phyloP scores from a whole-genome alignment of 1,284 basidiomycete species.

The Malassezia japonica region DNA sequence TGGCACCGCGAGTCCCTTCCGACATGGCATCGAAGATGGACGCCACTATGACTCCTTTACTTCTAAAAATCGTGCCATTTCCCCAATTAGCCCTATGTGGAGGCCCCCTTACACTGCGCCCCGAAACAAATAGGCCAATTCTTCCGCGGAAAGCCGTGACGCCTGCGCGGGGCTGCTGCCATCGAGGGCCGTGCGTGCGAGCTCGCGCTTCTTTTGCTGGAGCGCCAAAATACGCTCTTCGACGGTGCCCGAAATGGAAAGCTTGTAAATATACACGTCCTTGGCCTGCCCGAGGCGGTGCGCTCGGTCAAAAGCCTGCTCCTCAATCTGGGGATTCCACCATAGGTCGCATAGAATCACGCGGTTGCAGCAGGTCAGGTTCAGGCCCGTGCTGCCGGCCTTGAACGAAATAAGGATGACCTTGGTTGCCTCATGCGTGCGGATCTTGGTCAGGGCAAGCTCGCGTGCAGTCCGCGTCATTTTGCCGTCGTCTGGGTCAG shows the following conservation, averaged over 20 bases:
- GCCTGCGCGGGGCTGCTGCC: conserved; percentile 51
- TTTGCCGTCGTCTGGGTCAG: conserved; percentile 65
- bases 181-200: conserved; percentile 73
- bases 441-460: conserved; percentile 64
- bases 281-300: conserved; percentile 71
- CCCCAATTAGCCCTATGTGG: not conserved
- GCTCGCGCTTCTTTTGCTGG: conserved; percentile 65
- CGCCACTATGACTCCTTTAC: too few relatives aligned
- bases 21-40: too few relatives aligned
- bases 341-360: conserved; percentile 86
- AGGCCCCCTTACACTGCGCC: not conserved
- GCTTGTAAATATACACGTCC: conserved; percentile 83
- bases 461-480: conserved; percentile 71
- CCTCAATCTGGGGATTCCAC: conserved; percentile 59
- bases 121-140: conserved; percentile 6
- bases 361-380: conserved; percentile 86
- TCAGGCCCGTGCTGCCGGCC: conserved; percentile 85
- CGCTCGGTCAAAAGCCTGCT: conserved; percentile 88
- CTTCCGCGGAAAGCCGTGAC: not conserved
- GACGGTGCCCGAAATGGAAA: conserved; percentile 76
- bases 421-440: conserved; percentile 54
- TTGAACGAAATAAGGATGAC: conserved; percentile 95
- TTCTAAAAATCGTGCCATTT: too few relatives aligned
- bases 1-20: not conserved
- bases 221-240: conserved; percentile 76